Conservation (phyloP, 1,284 basidiomycete genomes). For the Cystobasidium slooffiae region DNA sequence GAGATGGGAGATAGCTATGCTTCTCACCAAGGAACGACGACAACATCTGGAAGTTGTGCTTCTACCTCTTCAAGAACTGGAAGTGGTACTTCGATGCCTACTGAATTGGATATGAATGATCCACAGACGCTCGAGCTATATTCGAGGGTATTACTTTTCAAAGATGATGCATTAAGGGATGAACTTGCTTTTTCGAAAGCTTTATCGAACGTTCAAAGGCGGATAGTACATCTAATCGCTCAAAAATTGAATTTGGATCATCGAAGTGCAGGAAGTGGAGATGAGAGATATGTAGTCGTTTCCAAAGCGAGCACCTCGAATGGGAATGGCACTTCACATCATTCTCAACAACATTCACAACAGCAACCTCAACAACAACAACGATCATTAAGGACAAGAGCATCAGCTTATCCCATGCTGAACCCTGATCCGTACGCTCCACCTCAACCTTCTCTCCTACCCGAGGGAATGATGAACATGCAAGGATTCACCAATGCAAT, state of each 20-base stretch:
- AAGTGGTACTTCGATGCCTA: conserved; percentile 48
- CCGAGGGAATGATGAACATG: conserved; percentile 57
- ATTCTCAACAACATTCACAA: conserved; percentile 1
- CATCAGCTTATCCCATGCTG: conserved; percentile 18
- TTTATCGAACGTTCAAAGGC: conserved; percentile 79
- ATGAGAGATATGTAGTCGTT: conserved; percentile 90
- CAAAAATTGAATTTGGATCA: conserved; percentile 94
- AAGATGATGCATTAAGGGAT: conserved; percentile 96
- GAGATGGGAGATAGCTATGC: background rate
- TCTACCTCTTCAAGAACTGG: background rate
- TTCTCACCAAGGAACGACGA: background rate
- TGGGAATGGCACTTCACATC: background rate
- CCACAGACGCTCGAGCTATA: conserved; percentile 95
- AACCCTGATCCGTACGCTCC: conserved; percentile 53
- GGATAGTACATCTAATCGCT: conserved; percentile 93
- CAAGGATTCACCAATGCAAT: conserved; percentile 61
- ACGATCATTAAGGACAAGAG: conserved; percentile 13
- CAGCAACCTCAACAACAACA: conserved; percentile 15
- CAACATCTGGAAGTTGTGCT: background rate
- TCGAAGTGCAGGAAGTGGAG: conserved; percentile 89
- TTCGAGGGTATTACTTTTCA: conserved; percentile 94
- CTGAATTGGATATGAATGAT: conserved; percentile 91
- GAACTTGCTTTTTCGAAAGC: conserved; percentile 92
- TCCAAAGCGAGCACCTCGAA: conserved; percentile 62
- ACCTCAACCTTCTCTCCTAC: conserved; percentile 36